Conservation (phyloP, 768 basidiomycete species). For the Austroboletus festivus region DNA sequence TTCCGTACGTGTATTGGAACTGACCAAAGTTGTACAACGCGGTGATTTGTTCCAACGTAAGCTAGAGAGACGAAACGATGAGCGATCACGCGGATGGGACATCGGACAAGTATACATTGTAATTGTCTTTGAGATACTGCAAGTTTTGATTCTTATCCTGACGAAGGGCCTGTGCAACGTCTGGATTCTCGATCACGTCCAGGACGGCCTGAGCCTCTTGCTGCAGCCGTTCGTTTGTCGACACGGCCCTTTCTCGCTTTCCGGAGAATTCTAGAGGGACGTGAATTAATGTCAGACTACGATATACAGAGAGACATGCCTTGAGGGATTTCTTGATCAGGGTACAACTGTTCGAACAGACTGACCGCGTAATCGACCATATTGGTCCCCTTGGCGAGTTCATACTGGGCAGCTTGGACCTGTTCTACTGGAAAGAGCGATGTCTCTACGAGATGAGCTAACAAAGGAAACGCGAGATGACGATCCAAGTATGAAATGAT, state of each 20-base stretch:
- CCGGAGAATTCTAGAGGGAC: constrained; percentile 67
- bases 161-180: constrained; percentile 89
- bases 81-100: constrained; percentile 1
- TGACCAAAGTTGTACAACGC: constrained; percentile 97
- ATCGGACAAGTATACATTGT: constrained; percentile 56
- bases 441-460: constrained; percentile 79
- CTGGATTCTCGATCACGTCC: constrained; percentile 95
- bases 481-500: constrained; percentile 92
- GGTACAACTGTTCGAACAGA: constrained; percentile 76
- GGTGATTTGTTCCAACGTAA: constrained; percentile 92
- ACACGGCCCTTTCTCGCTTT: constrained; percentile 79
- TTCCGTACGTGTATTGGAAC: constrained; percentile 98
- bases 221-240: constrained; percentile 79
- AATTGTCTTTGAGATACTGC: constrained; percentile 90
- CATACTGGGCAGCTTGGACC: constrained; percentile 90
- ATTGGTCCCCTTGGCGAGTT: constrained; percentile 94
- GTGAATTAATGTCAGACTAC: background rate
- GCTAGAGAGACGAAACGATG: constrained; percentile 41
- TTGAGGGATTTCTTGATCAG: constrained; percentile 63
- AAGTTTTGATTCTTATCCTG: constrained; percentile 98
- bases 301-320: constrained; percentile 49
- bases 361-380: constrained; percentile 93
- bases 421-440: constrained; percentile 76
- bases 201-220: constrained; percentile 91
- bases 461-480: constrained; percentile 89